phyloP scores from a whole-genome alignment of 352 stramenopile species.

The Hyaloperonospora brassicae region DNA sequence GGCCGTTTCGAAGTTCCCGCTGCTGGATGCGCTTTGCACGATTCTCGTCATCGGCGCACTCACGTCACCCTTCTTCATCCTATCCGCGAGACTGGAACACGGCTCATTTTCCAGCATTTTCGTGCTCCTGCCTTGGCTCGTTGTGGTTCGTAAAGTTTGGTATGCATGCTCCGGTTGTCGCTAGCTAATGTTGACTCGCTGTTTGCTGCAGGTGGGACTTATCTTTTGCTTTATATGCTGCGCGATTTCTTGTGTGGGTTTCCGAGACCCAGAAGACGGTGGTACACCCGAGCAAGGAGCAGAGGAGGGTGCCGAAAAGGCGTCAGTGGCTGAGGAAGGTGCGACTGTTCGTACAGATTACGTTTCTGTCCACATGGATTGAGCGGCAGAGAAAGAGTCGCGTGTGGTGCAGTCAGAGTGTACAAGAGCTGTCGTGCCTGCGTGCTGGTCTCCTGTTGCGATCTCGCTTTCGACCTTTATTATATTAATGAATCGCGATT shows the following conservation, averaged over 20 bases:
- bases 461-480: slow-evolving; percentile 24
- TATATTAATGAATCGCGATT: slow-evolving; percentile 36
- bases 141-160: slow-evolving; percentile 46
- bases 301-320: slow-evolving; percentile 31
- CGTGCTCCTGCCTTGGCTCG: slow-evolving; percentile 74
- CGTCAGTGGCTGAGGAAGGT: slow-evolving; percentile 55
- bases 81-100: slow-evolving; percentile 61
- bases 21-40: slow-evolving; percentile 49
- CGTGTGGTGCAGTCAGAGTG: slow-evolving; percentile 7
- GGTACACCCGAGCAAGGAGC: slow-evolving; percentile 20
- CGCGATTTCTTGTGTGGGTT: slow-evolving; percentile 63
- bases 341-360: slow-evolving; percentile 51
- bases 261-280: slow-evolving; percentile 31
- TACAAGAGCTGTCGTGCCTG: background rate
- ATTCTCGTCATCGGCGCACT: slow-evolving; percentile 44
- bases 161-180: background rate
- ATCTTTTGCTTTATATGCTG: slow-evolving; percentile 76
- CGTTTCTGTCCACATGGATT: slow-evolving; percentile 52
- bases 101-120: slow-evolving; percentile 72
- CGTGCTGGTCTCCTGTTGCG: slow-evolving; percentile 13
- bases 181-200: slow-evolving; percentile 1
- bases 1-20: slow-evolving; percentile 41
- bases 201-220: slow-evolving; percentile 39
- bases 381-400: slow-evolving; percentile 14
- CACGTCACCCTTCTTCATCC: slow-evolving; percentile 74